A percentile compares a stretch with the other conserved stretches of the same genome.
Conservation (phyloP, 2,329 filamentous ascomycete species). For the Ceratocystis smalleyi region DNA sequence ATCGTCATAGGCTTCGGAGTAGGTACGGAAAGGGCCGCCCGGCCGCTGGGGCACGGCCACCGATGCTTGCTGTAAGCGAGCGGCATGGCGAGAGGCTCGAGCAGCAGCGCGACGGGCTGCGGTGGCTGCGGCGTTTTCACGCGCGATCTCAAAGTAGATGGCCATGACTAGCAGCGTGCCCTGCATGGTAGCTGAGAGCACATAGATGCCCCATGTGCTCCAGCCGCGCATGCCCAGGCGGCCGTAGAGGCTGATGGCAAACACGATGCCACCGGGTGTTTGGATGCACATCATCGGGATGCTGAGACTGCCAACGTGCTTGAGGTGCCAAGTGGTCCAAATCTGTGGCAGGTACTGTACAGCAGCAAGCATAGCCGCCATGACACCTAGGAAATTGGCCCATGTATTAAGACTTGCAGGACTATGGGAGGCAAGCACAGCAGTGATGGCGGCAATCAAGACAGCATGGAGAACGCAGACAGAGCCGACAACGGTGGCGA, state of each 20-base stretch:
- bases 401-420: slow-evolving; percentile 54
- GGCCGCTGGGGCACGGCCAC: slow-evolving; percentile 23
- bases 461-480: slow-evolving; percentile 62
- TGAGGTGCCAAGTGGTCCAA: slow-evolving; percentile 71
- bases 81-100: slow-evolving; percentile 20
- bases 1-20: slow-evolving; percentile 37
- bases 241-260: slow-evolving; percentile 67
- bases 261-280: slow-evolving; percentile 81
- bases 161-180: slow-evolving; percentile 67
- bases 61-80: slow-evolving; percentile 18
- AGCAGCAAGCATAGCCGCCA: slow-evolving; percentile 61
- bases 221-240: slow-evolving; percentile 70
- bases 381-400: slow-evolving; percentile 73
- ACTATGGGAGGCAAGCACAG: slow-evolving; percentile 47
- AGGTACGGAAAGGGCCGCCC: slow-evolving; percentile 28
- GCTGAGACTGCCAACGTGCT: slow-evolving; percentile 78
- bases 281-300: slow-evolving; percentile 98
- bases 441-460: slow-evolving; percentile 51
- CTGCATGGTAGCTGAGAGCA: slow-evolving; percentile 75
- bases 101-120: slow-evolving; percentile 24
- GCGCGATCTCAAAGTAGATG: slow-evolving; percentile 51
- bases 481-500: slow-evolving; percentile 59
- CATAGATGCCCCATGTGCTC: slow-evolving; percentile 89
- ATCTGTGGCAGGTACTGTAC: slow-evolving; percentile 95
- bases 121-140: slow-evolving; percentile 1